These are phyloP conservation scores for Paramecium tetraurelia DNA, from an alignment of 73 alveolate genomes.

Conservation along the genomic window DNA sequence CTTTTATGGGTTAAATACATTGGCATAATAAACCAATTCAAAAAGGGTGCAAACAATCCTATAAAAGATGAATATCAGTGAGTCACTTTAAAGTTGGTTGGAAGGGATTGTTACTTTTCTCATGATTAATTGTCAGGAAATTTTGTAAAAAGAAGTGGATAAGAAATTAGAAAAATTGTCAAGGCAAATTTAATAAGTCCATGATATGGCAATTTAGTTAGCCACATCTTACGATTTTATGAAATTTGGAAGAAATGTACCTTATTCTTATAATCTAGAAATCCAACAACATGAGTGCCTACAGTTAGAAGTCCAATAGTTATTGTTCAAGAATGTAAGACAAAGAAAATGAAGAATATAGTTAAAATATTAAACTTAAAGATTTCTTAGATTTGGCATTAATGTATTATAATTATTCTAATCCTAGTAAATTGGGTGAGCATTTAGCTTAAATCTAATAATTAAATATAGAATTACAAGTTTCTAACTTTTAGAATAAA, in stretches of 20 bases:
- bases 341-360: background rate
- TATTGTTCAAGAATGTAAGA: background rate
- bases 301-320: background rate
- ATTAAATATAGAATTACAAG: background rate
- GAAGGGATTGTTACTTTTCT: background rate
- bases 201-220: background rate
- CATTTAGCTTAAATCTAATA: background rate
- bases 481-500: background rate
- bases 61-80: background rate
- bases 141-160: background rate
- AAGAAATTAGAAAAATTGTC: background rate
- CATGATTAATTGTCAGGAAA: slow-evolving; percentile 1
- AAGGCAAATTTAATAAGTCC: background rate
- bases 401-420: background rate
- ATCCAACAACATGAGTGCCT: background rate
- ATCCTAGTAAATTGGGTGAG: background rate
- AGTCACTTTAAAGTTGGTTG: background rate
- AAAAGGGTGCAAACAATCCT: background rate
- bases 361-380: background rate
- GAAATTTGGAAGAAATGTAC: background rate
- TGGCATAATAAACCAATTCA: background rate
- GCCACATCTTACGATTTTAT: background rate
- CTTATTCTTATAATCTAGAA: background rate
- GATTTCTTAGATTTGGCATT: background rate
- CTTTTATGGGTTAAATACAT: background rate